Evolutionary conservation across 257 asterid species (phyloP).

Genomic region (Orobanche coerulescens): DNA sequence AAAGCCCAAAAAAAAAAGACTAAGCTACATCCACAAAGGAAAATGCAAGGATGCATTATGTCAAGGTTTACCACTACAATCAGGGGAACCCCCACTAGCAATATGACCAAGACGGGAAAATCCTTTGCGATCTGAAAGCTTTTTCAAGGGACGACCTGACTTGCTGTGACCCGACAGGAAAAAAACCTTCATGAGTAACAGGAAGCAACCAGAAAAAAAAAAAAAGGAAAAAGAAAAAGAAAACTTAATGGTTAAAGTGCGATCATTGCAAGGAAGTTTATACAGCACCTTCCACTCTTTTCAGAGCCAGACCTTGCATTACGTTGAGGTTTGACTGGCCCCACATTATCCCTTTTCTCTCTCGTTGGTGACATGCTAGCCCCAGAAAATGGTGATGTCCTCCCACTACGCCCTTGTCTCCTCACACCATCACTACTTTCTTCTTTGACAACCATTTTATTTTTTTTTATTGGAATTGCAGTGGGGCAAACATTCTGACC

Average conservation of each 20-base stretch:
- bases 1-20: slow-evolving; percentile 7
- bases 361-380: slow-evolving; percentile 55
- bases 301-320: slow-evolving; percentile 61
- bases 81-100: slow-evolving; percentile 65
- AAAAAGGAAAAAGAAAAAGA: background rate
- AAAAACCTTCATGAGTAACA: slow-evolving; percentile 14
- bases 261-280: slow-evolving; percentile 18
- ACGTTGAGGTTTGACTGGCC: slow-evolving; percentile 52
- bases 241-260: slow-evolving; percentile 12
- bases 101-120: slow-evolving; percentile 72
- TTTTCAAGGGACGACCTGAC: slow-evolving; percentile 82
- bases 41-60: slow-evolving; percentile 9
- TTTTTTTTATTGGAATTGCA: slow-evolving; percentile 45
- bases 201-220: slow-evolving; percentile 9
- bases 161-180: slow-evolving; percentile 44
- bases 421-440: slow-evolving; percentile 64
- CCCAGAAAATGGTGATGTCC: slow-evolving; percentile 73
- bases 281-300: slow-evolving; percentile 69
- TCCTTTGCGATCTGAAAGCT: slow-evolving; percentile 73
- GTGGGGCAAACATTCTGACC: slow-evolving; percentile 46
- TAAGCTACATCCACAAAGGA: slow-evolving; percentile 8
- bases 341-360: slow-evolving; percentile 53
- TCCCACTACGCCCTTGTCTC: slow-evolving; percentile 85
- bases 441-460: slow-evolving; percentile 53
- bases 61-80: slow-evolving; percentile 53